A percentile compares a stretch with the other conserved stretches of the same genome.
Conservation (phyloP, 2,329 filamentous ascomycete genomes). For the Cercospora zeae-maydis region DNA sequence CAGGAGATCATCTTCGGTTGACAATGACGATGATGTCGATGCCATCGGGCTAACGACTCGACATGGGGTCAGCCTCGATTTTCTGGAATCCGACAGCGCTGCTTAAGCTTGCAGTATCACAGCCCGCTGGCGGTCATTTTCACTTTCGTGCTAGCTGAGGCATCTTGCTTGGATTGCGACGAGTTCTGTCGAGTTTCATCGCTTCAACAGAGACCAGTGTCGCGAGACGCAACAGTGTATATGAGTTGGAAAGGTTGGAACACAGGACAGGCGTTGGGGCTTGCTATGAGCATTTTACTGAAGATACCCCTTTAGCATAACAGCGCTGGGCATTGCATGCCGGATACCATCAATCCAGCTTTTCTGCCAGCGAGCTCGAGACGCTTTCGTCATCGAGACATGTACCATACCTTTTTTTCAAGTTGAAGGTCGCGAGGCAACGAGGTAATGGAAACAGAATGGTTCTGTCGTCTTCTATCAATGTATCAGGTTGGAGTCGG, state of each 20-base stretch:
- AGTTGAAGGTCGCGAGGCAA: background rate
- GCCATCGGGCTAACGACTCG: constrained; percentile 16
- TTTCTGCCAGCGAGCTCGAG: background rate
- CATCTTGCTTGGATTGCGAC: background rate
- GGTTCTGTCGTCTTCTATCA: background rate
- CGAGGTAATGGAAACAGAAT: background rate
- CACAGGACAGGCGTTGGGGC: constrained; percentile 3
- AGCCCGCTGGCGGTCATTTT: background rate
- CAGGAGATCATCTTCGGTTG: constrained; percentile 9
- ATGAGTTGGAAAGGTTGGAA: background rate
- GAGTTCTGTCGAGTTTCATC: background rate
- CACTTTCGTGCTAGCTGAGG: background rate
- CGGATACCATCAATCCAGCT: background rate
- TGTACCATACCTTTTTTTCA: background rate
- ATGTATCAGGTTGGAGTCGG: background rate
- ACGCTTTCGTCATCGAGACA: background rate
- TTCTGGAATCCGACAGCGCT: constrained; percentile 20
- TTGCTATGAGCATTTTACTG: constrained; percentile 11
- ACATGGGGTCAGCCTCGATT: constrained; percentile 27
- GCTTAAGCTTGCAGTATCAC: constrained; percentile 1
- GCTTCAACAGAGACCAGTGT: background rate
- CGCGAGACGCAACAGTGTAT: background rate
- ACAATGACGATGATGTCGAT: constrained; percentile 22
- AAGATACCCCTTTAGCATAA: constrained; percentile 24
- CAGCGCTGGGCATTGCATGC: background rate